Percentiles rank a stretch among this genome's conserved stretches.
phyloP scores from a whole-genome alignment of 176 grass and related monocot species.

The Rhynchospora pubera region DNA sequence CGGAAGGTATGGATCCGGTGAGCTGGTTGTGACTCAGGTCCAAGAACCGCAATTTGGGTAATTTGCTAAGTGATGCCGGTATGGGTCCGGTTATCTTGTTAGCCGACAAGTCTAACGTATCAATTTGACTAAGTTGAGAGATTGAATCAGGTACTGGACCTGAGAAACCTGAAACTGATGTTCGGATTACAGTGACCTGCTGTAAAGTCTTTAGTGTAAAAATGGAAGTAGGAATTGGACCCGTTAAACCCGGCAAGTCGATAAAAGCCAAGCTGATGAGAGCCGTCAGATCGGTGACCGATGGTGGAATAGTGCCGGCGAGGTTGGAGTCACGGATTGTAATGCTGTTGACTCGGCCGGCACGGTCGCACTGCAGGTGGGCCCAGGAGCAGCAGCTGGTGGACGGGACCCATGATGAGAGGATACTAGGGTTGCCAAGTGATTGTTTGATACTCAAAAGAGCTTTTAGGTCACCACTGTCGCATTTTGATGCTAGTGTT shows the following conservation, averaged over 20 bases:
- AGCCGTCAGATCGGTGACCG: slow-evolving; percentile 42
- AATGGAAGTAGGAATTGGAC: slow-evolving; percentile 51
- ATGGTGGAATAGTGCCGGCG: slow-evolving; percentile 29
- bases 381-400: slow-evolving; percentile 63
- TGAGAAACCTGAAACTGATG: slow-evolving; percentile 46
- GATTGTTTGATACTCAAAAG: slow-evolving; percentile 47
- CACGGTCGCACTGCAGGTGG: slow-evolving; percentile 24
- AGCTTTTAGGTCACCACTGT: slow-evolving; percentile 25
- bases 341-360: slow-evolving; percentile 32
- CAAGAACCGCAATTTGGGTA: slow-evolving; percentile 40
- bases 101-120: slow-evolving; percentile 44
- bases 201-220: slow-evolving; percentile 41
- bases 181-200: slow-evolving; percentile 44
- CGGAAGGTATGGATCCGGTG: slow-evolving; percentile 49
- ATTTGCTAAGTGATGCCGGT: slow-evolving; percentile 15
- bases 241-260: slow-evolving; percentile 38
- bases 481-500: slow-evolving; percentile 2
- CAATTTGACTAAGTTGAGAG: slow-evolving; percentile 15
- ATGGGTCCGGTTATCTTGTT: slow-evolving; percentile 65
- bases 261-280: slow-evolving; percentile 45
- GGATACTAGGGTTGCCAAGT: slow-evolving; percentile 46
- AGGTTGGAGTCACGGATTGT: slow-evolving; percentile 24
- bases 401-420: slow-evolving; percentile 43
- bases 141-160: slow-evolving; percentile 39
- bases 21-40: slow-evolving; percentile 75